Evolutionary conservation across 2,329 filamentous ascomycete genomes (phyloP).

Genomic region (Sarocladiaceae sp.): DNA sequence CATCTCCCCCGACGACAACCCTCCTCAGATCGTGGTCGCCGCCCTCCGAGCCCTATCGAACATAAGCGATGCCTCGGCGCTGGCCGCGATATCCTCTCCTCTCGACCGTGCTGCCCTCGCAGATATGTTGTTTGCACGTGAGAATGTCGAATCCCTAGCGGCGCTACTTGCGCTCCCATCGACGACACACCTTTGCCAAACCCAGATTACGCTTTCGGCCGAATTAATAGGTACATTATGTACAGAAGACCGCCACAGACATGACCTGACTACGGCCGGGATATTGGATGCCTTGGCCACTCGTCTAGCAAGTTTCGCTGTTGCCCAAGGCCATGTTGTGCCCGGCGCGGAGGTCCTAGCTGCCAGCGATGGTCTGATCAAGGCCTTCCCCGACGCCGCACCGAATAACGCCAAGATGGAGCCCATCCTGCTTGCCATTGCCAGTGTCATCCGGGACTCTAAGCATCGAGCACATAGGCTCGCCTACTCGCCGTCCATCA

Average conservation of each 20-base stretch:
- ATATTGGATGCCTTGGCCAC: constrained; percentile 75
- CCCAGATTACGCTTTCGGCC: constrained; percentile 58
- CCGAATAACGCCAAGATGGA: constrained; percentile 56
- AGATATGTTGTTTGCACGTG: constrained; percentile 59
- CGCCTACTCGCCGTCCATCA: constrained; percentile 62
- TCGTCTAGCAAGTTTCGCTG: constrained; percentile 67
- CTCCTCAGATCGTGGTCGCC: constrained; percentile 64
- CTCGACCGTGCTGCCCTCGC: constrained; percentile 50
- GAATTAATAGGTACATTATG: constrained; percentile 57
- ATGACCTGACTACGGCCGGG: constrained; percentile 65
- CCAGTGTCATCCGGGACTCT: constrained; percentile 73
- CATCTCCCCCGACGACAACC: constrained; percentile 61
- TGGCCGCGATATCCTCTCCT: constrained; percentile 47
- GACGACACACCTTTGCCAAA: constrained; percentile 47
- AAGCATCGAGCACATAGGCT: constrained; percentile 72
- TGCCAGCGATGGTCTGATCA: constrained; percentile 48
- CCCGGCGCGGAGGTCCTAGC: constrained; percentile 56
- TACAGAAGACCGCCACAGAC: constrained; percentile 64
- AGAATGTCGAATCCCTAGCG: constrained; percentile 58
- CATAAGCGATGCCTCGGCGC: constrained; percentile 60
- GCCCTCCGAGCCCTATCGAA: constrained; percentile 71
- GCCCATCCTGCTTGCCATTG: constrained; percentile 72
- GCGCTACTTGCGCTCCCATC: constrained; percentile 61
- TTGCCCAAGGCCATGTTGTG: constrained; percentile 64
- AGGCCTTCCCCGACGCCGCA: constrained; percentile 59